Evolutionary conservation across 768 basidiomycete genomes (phyloP).

Genomic region (Podaxis pistillaris): DNA sequence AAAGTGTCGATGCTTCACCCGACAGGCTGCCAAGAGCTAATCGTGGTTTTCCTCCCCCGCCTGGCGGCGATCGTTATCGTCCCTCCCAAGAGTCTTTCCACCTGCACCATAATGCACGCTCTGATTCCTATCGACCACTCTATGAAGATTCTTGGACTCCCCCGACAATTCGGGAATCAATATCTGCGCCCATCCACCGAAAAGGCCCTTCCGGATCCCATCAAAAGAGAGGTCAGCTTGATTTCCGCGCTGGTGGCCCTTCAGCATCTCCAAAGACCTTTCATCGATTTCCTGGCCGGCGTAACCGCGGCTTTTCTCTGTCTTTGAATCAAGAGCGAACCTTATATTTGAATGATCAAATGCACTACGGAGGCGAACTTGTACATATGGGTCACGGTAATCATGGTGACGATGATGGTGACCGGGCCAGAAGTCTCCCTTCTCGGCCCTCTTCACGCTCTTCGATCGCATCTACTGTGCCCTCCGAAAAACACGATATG

Average conservation of each 20-base stretch:
- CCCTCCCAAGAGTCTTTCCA: conserved; percentile 39
- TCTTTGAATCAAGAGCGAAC: not conserved
- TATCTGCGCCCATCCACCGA: conserved; percentile 23
- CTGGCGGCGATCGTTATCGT: conserved; percentile 50
- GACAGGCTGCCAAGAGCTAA: conserved; percentile 30
- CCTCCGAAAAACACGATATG: conserved; percentile 37
- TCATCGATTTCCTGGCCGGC: conserved; percentile 9
- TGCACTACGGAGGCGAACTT: not conserved
- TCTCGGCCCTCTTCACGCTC: conserved; percentile 54
- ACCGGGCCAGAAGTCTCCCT: conserved; percentile 17
- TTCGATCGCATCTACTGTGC: conserved; percentile 53
- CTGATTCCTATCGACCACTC: conserved; percentile 53
- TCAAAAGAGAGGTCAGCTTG: conserved; percentile 20
- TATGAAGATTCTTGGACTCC: conserved; percentile 35
- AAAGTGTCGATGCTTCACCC: conserved; percentile 33
- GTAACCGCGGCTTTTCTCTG: not conserved
- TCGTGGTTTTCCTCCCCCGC: conserved; percentile 26
- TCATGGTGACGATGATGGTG: conserved; percentile 15
- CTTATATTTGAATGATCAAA: not conserved
- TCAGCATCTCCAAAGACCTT: not conserved
- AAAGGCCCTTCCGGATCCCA: conserved; percentile 24
- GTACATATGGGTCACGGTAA: conserved; percentile 19
- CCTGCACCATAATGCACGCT: conserved; percentile 30
- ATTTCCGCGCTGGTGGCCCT: not conserved
- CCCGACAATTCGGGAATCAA: conserved; percentile 17